Evolutionary conservation across 495 filamentous ascomycete genomes (phyloP), one percentile per base, ranked within the genome.

Genomic region (Daldinia concentrica): DNA sequence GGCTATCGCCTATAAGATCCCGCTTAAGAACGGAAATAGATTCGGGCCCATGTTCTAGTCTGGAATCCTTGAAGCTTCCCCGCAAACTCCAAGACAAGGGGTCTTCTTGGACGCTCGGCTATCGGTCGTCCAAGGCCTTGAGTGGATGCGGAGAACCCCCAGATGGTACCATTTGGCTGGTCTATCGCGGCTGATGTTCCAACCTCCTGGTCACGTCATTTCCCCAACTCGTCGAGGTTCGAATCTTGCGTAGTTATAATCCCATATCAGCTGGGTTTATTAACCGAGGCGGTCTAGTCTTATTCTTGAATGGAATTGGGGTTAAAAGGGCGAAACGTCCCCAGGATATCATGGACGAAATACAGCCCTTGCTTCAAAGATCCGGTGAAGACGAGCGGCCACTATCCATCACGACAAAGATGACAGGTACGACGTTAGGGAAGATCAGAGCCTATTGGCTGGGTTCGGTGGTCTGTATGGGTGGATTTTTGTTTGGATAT

Each of bases 371-470:
- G 22, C 72, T 73, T 57, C 55, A 12, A 48, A 60, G 34, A 29
- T 57, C 12, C 48, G 78, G 74, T 57, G 79, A 79, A 57, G 77
- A 73, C 56, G 81, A 81, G 45, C 76, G 75, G 43, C 62, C 73
- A 55, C 66, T 72, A 62, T 60, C 77, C 6, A 74, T 77, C 14
- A 77, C 73, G 34, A 80, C 77, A 32, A 79, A 60, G 27, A 79
- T 79, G 77, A 84, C 75, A 34, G 59, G 29, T 30, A 54, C 63
- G 24, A 74, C 50, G 26, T 76, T 72, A 63, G 82, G 65, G 71
- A 81, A 71, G 72, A 75, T 83, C 41, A 80, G 86, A 54, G 84
- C 84, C 12, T 89, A 87, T 73, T 88, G 82, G 81, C 79, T 89
- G 7, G 84, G 84, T 14, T 75, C 77, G 4, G 81, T 87, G 3